phyloP scores from a whole-genome alignment of 495 filamentous ascomycete species.

The Viridothelium virens region DNA sequence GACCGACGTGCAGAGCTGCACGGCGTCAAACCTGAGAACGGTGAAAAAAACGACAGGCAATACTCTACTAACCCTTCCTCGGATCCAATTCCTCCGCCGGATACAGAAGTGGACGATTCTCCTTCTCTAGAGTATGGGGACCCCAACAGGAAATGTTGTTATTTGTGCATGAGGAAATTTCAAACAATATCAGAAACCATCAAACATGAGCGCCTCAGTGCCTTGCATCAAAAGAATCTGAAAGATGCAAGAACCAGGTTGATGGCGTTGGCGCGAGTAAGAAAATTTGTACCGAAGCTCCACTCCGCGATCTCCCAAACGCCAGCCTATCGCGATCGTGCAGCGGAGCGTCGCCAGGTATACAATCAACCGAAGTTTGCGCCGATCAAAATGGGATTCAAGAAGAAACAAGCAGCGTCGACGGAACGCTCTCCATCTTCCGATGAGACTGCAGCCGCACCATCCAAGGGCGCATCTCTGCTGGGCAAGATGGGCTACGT shows the following conservation, averaged over 20 bases:
- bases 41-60: conserved; percentile 3
- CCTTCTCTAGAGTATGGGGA: conserved; percentile 61
- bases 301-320: conserved; percentile 33
- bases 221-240: conserved; percentile 65
- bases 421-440: conserved; percentile 25
- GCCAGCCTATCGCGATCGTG: conserved; percentile 69
- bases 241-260: conserved; percentile 27
- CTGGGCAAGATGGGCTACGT: conserved; percentile 90
- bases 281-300: background rate
- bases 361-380: conserved; percentile 60
- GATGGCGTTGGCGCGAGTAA: conserved; percentile 27
- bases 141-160: conserved; percentile 61
- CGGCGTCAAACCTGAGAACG: conserved; percentile 39
- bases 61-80: background rate
- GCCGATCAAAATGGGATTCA: conserved; percentile 38
- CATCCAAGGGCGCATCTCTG: conserved; percentile 76
- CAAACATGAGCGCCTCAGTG: conserved; percentile 67
- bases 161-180: conserved; percentile 69
- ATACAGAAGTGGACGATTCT: conserved; percentile 18
- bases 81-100: background rate
- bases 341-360: conserved; percentile 68
- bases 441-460: conserved; percentile 34
- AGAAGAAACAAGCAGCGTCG: conserved; percentile 23
- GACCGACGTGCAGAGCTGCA: conserved; percentile 81
- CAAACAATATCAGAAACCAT: conserved; percentile 59